Evolutionary conservation across 2,329 filamentous ascomycete species (phyloP), one percentile per base, ranked within the genome.

Genomic region (Eurotiales sp.): DNA sequence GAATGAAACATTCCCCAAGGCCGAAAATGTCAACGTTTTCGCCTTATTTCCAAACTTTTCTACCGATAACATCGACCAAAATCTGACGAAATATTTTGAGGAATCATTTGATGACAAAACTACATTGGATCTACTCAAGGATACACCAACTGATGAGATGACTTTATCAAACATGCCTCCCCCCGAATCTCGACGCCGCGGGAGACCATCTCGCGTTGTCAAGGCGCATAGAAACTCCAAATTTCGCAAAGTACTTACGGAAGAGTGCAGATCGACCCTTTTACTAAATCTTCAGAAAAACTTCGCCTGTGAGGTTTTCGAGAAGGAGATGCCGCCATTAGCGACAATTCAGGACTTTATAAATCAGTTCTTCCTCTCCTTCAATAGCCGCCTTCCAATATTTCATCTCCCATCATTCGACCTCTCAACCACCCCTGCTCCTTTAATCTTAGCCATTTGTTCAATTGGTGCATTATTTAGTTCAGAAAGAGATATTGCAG

Each of bases 391-490:
- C 44, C 55, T 66, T 21, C 66, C 66, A 0, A 61, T 70, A 19
- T 58, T 70, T 17, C 66, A 70, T 49, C 53, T 68, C 5, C 60
- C 63, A 8, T 64, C 66, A 0, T 56, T 68, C 40, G 56, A 64
- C 22, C 46, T 65, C 12, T 55, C 53, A 14, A 52, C 49, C 5
- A 58, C 58, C 6, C 64, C 65, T 14, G 60, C 62, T 19, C 63
- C 64, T 2, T 51, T 71, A 8, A 46, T 66, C 6, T 55, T 70
- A 5, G 62, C 65, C 2, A 69, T 71, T 39, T 69, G 66, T 42
- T 63, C 65, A 14, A 66, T 70, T 48, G 68, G 68, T 1, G 67
- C 68, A 4, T 54, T 65, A 2, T 68, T 67, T 49, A 60, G 46
- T 15, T 23, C 39, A 8, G 61, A 64, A n/a, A 61, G 64, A 19